These are phyloP conservation scores for Seiridium unicorne DNA, from an alignment of 2,329 filamentous ascomycete genomes.

Conservation along the genomic window DNA sequence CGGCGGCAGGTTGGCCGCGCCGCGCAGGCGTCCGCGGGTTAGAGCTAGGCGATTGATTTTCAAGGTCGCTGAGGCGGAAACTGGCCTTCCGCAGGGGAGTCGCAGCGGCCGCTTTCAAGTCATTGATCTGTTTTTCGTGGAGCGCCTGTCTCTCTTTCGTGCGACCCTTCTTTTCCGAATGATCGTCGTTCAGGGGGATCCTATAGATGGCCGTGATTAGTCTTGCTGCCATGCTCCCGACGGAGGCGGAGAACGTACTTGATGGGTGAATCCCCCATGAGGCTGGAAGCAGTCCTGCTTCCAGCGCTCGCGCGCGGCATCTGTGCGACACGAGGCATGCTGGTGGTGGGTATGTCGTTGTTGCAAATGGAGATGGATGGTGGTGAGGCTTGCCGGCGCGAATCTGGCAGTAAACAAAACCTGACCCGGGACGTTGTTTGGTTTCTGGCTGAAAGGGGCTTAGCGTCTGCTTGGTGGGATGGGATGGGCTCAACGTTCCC, in stretches of 20 bases:
- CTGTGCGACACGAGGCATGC: slow-evolving; percentile 60
- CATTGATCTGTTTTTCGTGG: slow-evolving; percentile 88
- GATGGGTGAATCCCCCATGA: slow-evolving; percentile 46
- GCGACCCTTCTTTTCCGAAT: slow-evolving; percentile 83
- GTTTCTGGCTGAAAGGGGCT: background rate
- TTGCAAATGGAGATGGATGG: slow-evolving; percentile 13
- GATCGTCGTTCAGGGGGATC: slow-evolving; percentile 95
- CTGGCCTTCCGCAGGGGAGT: slow-evolving; percentile 65
- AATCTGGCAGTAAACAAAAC: slow-evolving; percentile 1
- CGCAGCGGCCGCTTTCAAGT: slow-evolving; percentile 76
- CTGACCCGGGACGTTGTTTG: background rate
- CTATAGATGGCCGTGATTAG: slow-evolving; percentile 40
- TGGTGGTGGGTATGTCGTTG: slow-evolving; percentile 20
- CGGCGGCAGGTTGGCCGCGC: slow-evolving; percentile 31
- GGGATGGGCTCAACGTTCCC: background rate
- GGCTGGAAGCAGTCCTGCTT: slow-evolving; percentile 45
- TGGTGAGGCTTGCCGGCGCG: background rate
- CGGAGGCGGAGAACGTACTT: slow-evolving; percentile 42
- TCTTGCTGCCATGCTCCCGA: background rate
- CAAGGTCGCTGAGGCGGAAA: slow-evolving; percentile 56
- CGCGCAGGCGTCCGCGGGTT: slow-evolving; percentile 54
- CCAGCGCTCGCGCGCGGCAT: slow-evolving; percentile 47
- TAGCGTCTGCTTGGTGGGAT: background rate
- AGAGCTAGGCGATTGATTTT: slow-evolving; percentile 55
- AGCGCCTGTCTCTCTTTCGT: slow-evolving; percentile 84